Base-by-base conservation (phyloP, 495 filamentous ascomycete species). In the Aspergillus nidulans region DNA sequence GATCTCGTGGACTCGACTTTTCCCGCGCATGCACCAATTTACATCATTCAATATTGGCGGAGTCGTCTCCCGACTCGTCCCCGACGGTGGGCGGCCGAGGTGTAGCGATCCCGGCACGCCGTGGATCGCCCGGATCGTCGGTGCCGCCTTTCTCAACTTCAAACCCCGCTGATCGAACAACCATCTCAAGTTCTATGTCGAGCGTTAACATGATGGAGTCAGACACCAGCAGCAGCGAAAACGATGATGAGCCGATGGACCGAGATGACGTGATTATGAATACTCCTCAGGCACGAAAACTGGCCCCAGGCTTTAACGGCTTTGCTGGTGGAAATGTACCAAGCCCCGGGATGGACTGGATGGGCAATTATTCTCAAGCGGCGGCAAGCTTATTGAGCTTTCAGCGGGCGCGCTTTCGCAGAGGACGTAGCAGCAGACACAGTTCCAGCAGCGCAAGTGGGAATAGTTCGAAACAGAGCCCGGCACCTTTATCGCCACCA, bases 1-100 rank as follows among this genome's bases (percentile, higher is more conserved):
- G 91, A 46, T 95, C 90, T 6, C 83, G 92, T 21, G 91, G 91
- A 25, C 71, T 95, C 46, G 92, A 97, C 65, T 96, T 94, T 69
- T 89, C 91, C n/a, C 81, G 92, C 59, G 91, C 90, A 41, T 92
- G 91, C 53, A 97, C 94, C 4, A 95, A 91, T 59, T 80, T 98
- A 10, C 94, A 98, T 73, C 95, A 97, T 69, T 97, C 94, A 20
- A 97, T 88, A 2, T 78, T 97, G 7, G 91, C 91, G 51, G 86
- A 91, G 60, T 86, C 89, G 0, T 94, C 89, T n/a, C 94, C 95
- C 12, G 92, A 96, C 65, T 95, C 91, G 4, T 96, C 91, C 0
- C 95, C 95, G 0, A 91, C 83, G n/a, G 85, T 95, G 39, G 79
- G 79, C 39, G 87, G 88, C 25, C 81, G 88, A 21, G 87, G 85